Percentiles rank a stretch among this genome's conserved stretches.
Conservation (phyloP, 2,329 filamentous ascomycete genomes). For the Proliferodiscus dingleyae region DNA sequence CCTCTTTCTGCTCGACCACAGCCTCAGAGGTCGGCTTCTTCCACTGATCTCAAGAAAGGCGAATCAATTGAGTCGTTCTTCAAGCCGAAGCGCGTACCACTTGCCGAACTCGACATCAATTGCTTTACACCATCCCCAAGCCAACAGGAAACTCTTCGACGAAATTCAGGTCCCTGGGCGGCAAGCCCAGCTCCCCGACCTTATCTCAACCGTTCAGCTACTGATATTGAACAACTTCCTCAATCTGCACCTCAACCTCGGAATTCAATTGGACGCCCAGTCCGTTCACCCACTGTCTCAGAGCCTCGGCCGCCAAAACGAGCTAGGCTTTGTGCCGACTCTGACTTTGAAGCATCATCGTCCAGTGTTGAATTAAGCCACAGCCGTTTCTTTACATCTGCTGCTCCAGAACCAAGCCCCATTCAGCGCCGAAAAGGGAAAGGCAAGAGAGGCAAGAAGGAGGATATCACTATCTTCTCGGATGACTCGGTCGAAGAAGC, state of each 20-base stretch:
- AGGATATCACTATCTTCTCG: constrained; percentile 45
- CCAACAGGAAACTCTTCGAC: constrained; percentile 53
- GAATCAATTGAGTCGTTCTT: constrained; percentile 62
- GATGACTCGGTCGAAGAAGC: constrained; percentile 48
- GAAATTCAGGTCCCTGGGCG: constrained; percentile 51
- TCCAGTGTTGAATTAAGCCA: constrained; percentile 32
- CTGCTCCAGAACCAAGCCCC: constrained; percentile 34
- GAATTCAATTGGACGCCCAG: constrained; percentile 37
- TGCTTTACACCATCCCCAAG: constrained; percentile 61
- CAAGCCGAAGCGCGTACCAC: constrained; percentile 55
- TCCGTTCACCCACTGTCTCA: constrained; percentile 36
- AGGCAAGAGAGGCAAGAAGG: constrained; percentile 37
- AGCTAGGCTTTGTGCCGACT: constrained; percentile 46
- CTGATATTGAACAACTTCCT: constrained; percentile 29
- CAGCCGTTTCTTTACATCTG: constrained; percentile 44
- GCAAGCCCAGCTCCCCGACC: constrained; percentile 40
- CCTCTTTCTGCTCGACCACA: constrained; percentile 19
- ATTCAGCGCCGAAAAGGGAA: constrained; percentile 31
- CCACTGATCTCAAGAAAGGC: constrained; percentile 51
- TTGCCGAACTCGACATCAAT: constrained; percentile 65
- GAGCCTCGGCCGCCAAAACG: constrained; percentile 44
- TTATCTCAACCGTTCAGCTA: constrained; percentile 22
- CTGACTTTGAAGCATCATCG: constrained; percentile 31
- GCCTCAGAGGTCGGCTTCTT: constrained; percentile 24
- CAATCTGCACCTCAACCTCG: constrained; percentile 32